Evolutionary conservation across 495 filamentous ascomycete species (phyloP).

Genomic region (Penicillium ochrochloron): DNA sequence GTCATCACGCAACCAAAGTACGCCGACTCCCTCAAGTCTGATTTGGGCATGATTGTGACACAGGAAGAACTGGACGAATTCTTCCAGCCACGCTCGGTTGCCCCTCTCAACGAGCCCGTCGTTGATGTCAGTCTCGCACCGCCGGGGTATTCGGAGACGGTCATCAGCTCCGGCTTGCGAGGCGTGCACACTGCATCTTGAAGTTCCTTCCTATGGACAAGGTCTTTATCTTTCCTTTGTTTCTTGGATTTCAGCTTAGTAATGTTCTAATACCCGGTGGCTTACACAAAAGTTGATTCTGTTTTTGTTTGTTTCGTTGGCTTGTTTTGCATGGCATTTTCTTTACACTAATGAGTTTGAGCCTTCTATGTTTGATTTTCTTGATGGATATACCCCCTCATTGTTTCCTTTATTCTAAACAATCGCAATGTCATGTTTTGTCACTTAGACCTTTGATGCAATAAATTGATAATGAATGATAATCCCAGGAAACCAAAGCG

Average conservation of each 20-base stretch:
- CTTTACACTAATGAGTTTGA: constrained; percentile 1
- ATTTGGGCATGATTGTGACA: constrained; percentile 32
- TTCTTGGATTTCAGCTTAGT: background rate
- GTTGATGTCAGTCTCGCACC: constrained; percentile 26
- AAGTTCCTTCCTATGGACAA: background rate
- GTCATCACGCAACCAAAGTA: constrained; percentile 49
- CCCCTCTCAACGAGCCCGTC: constrained; percentile 20
- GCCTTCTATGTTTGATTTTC: background rate
- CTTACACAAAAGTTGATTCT: constrained; percentile 3
- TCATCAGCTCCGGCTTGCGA: background rate
- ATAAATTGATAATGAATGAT: background rate
- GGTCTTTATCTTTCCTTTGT: background rate
- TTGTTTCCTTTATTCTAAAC: background rate
- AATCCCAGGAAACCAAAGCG: background rate
- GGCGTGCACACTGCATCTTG: constrained; percentile 5
- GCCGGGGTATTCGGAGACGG: constrained; percentile 28
- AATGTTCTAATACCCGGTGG: constrained; percentile 6
- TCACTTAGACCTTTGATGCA: background rate
- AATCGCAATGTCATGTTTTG: background rate
- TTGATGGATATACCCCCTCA: constrained; percentile 17
- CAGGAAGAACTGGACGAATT: constrained; percentile 47
- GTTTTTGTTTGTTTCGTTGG: background rate
- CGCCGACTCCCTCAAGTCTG: constrained; percentile 25
- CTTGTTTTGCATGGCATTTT: constrained; percentile 10
- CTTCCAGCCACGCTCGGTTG: constrained; percentile 43